These are phyloP conservation scores for Helenozyma baotianmanensis DNA, from an alignment of 805 yeast species.

Conservation along the genomic window DNA sequence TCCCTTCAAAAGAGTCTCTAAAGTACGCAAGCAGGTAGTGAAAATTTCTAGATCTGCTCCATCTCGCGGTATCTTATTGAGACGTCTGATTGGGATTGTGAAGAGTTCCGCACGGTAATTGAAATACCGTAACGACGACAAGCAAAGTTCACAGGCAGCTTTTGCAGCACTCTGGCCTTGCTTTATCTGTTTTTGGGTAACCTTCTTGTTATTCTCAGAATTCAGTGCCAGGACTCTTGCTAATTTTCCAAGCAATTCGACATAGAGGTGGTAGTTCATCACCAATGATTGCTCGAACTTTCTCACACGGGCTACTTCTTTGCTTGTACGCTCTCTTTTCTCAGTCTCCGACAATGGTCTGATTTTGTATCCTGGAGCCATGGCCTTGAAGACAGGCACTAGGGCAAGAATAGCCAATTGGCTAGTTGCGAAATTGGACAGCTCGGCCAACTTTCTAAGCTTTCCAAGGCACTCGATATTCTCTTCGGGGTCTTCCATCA, in stretches of 20 bases:
- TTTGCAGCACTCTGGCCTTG: constrained; percentile 59
- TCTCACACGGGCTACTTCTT: constrained; percentile 74
- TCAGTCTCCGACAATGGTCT: constrained; percentile 80
- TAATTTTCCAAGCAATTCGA: constrained; percentile 49
- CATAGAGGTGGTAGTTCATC: constrained; percentile 60
- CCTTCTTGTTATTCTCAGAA: constrained; percentile 30
- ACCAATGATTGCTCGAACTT: constrained; percentile 78
- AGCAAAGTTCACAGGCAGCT: constrained; percentile 72
- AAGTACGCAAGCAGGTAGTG: constrained; percentile 53
- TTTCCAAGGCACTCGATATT: constrained; percentile 61
- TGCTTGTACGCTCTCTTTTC: constrained; percentile 74
- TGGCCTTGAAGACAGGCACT: constrained; percentile 76
- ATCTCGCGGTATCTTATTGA: constrained; percentile 56
- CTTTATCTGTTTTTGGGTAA: constrained; percentile 30
- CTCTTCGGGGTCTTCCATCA: constrained; percentile 89
- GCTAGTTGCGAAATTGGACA: constrained; percentile 60
- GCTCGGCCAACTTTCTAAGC: constrained; percentile 63
- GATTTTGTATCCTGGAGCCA: constrained; percentile 85
- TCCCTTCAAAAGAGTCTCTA: constrained; percentile 67
- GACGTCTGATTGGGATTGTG: constrained; percentile 59
- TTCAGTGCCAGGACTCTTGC: constrained; percentile 36
- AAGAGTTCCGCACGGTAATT: constrained; percentile 77
- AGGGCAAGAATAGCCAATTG: constrained; percentile 74
- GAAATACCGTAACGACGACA: constrained; percentile 66
- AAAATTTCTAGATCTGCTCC: constrained; percentile 45